These are phyloP conservation scores for Apiospora arundinis DNA, from an alignment of 2,329 filamentous ascomycete genomes.

Conservation along the genomic window DNA sequence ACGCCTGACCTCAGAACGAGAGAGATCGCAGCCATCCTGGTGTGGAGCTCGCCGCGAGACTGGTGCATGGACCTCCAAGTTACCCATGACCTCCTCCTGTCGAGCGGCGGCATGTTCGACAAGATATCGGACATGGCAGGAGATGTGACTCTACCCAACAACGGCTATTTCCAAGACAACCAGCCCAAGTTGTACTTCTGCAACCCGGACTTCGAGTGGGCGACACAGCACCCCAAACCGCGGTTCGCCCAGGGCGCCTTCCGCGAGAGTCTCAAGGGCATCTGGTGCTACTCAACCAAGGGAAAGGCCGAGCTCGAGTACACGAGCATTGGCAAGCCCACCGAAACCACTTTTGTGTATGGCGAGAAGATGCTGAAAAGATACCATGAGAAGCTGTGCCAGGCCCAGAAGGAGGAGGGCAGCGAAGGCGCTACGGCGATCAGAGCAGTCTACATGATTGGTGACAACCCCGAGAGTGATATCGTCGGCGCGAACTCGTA, in stretches of 20 bases:
- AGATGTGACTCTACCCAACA: conserved; percentile 37
- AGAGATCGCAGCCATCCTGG: conserved; percentile 40
- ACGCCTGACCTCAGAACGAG: conserved; percentile 36
- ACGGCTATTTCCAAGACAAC: conserved; percentile 56
- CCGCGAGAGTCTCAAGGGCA: conserved; percentile 66
- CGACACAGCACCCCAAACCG: conserved; percentile 68
- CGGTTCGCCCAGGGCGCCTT: conserved; percentile 76
- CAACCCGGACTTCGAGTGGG: conserved; percentile 75
- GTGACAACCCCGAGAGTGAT: conserved; percentile 71
- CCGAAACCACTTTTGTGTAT: conserved; percentile 67
- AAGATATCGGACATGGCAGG: conserved; percentile 68
- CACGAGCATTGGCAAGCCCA: conserved; percentile 71
- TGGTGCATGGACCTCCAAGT: conserved; percentile 45
- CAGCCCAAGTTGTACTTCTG: conserved; percentile 69
- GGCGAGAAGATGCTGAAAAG: conserved; percentile 63
- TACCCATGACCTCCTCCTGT: conserved; percentile 39
- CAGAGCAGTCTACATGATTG: conserved; percentile 75
- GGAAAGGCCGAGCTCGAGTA: conserved; percentile 56
- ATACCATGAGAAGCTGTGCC: conserved; percentile 31
- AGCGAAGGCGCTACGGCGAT: conserved; percentile 26
- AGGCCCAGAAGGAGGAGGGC: background rate
- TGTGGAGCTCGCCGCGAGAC: conserved; percentile 44
- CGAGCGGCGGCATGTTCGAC: conserved; percentile 63
- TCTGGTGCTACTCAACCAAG: conserved; percentile 58
- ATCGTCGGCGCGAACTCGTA: conserved; percentile 73